A percentile compares a stretch with the other conserved stretches of the same genome.
Conservation (phyloP, 2,329 filamentous ascomycete genomes). For the Magnaporthiopsis incrustans region DNA sequence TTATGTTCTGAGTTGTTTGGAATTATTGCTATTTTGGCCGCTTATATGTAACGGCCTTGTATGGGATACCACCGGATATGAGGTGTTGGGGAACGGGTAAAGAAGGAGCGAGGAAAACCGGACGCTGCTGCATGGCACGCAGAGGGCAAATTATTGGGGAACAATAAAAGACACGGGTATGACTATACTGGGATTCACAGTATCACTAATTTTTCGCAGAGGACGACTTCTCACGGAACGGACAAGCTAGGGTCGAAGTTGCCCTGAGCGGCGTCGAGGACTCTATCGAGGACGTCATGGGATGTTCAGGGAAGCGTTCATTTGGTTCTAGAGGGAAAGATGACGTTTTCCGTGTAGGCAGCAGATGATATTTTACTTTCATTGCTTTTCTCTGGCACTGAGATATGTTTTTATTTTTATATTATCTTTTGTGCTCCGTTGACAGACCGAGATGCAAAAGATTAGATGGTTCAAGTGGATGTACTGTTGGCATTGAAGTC, state of each 20-base stretch:
- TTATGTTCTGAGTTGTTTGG: neutral
- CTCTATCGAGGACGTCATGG: neutral
- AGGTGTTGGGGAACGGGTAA: neutral
- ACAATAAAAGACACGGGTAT: too few relatives aligned
- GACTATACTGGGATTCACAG: too few relatives aligned
- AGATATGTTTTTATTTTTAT: neutral
- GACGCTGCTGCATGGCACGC: neutral
- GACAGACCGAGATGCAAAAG: too few relatives aligned
- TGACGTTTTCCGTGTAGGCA: too few relatives aligned
- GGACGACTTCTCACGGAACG: neutral
- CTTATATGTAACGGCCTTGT: neutral
- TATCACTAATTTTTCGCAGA: neutral
- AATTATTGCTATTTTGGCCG: neutral
- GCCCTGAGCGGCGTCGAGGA: neutral
- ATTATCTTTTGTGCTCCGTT: neutral
- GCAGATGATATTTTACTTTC: too few relatives aligned
- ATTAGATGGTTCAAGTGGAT: too few relatives aligned
- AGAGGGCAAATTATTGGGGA: neutral
- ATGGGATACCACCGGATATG: neutral
- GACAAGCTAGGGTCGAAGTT: neutral
- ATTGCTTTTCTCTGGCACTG: too few relatives aligned
- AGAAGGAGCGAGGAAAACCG: neutral
- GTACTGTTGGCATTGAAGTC: too few relatives aligned
- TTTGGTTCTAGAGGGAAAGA: too few relatives aligned
- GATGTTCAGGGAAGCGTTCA: too few relatives aligned